Evolutionary conservation across 75 land plant species (phyloP).

Genomic region (Cunninghamia lanceolata): DNA sequence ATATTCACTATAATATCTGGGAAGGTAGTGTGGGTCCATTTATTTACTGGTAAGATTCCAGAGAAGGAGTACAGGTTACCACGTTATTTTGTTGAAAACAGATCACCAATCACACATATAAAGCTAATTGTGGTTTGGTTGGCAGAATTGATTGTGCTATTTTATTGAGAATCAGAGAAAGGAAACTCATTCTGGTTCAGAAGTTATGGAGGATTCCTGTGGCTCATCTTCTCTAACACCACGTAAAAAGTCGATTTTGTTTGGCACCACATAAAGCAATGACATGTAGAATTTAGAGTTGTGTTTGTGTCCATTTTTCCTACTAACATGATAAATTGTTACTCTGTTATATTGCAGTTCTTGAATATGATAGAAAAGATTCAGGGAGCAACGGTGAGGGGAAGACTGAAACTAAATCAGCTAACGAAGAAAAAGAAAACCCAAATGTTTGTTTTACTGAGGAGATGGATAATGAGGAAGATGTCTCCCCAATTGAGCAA

Average conservation of each 20-base stretch:
- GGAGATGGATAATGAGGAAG: slow-evolving; percentile 8
- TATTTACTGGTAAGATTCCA: no score
- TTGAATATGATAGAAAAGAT: neutral
- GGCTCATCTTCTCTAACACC: neutral
- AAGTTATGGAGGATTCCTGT: neutral
- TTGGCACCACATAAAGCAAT: neutral
- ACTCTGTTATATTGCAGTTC: neutral
- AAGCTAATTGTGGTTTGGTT: no score
- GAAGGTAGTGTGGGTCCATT: no score
- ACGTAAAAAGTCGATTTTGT: neutral
- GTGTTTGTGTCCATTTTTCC: neutral
- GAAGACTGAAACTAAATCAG: neutral
- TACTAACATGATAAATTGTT: neutral
- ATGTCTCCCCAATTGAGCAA: slow-evolving; percentile 34
- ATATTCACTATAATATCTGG: no score
- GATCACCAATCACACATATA: no score
- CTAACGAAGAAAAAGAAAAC: neutral
- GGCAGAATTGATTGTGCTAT: no score
- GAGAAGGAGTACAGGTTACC: no score
- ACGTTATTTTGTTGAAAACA: no score
- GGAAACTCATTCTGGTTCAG: neutral
- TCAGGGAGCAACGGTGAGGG: neutral
- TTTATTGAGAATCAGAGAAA: neutral
- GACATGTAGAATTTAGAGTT: neutral
- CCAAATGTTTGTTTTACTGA: neutral